Percentiles rank a stretch among this genome's conserved stretches.
Conservation (phyloP, 176 grass and related monocot species). For the Juncus effusus region DNA sequence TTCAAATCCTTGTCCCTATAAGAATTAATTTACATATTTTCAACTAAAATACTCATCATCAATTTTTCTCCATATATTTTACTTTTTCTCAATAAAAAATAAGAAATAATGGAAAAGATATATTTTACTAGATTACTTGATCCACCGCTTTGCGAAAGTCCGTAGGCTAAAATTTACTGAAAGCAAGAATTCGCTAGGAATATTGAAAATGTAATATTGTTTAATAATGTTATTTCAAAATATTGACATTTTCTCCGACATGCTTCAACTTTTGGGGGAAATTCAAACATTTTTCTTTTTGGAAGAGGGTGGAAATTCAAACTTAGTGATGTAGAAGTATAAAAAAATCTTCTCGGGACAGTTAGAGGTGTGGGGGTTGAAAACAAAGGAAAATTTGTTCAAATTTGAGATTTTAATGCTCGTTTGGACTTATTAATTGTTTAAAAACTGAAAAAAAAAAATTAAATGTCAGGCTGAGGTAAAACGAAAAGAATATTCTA, state of each 20-base stretch:
- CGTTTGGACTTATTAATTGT: constrained; percentile 15
- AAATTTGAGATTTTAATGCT: constrained; percentile 13
- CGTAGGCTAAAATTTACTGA: too few species aligned
- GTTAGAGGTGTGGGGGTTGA: constrained; percentile 1
- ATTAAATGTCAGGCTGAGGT: background rate
- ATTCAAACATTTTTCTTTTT: background rate
- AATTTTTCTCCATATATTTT: too few species aligned
- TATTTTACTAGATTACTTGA: too few species aligned
- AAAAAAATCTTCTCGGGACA: constrained; percentile 4
- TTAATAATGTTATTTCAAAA: background rate
- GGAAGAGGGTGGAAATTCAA: background rate
- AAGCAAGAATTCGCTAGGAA: too few species aligned
- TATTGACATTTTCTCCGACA: constrained; percentile 14
- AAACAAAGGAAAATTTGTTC: constrained; percentile 8
- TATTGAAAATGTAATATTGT: too few species aligned
- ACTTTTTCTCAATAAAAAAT: too few species aligned
- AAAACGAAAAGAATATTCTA: too few species aligned
- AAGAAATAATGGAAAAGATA: too few species aligned
- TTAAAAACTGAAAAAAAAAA: background rate
- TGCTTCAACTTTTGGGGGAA: constrained; percentile 11
- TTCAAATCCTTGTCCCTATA: too few species aligned
- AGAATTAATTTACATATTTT: too few species aligned
- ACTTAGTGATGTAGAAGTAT: background rate
- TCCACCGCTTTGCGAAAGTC: too few species aligned
- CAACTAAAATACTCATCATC: too few species aligned